Evolutionary conservation across 1,139 yeast species (phyloP).

Genomic region (Blastobotrys serpentis): DNA sequence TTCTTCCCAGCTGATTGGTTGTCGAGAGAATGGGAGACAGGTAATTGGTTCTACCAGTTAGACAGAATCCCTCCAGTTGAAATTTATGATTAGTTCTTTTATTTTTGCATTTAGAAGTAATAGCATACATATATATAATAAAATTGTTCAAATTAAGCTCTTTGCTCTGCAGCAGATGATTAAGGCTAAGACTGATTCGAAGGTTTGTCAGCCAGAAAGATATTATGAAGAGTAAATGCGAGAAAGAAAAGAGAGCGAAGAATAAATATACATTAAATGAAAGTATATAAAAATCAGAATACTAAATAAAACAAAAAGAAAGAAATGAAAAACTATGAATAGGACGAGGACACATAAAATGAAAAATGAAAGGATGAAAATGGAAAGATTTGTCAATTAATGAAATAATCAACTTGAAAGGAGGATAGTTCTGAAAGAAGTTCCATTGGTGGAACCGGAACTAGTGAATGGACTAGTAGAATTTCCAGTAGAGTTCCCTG

Average conservation of each 20-base stretch:
- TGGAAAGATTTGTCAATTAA: neutral
- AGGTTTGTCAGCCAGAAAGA: too few species aligned
- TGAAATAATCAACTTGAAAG: neutral
- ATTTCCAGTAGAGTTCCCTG: conserved; percentile 1
- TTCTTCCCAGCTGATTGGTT: conserved; percentile 92
- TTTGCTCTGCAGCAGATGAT: too few species aligned
- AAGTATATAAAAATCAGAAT: too few species aligned
- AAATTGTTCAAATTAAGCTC: too few species aligned
- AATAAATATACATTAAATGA: too few species aligned
- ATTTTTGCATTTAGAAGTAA: neutral
- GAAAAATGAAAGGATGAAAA: conserved; percentile 5
- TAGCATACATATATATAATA: too few species aligned
- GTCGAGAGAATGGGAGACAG: conserved; percentile 71
- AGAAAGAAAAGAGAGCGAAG: too few species aligned
- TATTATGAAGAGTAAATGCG: too few species aligned
- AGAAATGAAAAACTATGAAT: too few species aligned
- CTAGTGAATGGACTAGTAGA: neutral
- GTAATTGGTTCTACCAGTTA: conserved; percentile 92
- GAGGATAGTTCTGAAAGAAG: neutral
- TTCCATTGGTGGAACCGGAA: neutral
- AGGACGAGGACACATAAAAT: too few species aligned
- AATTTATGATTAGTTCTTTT: conserved; percentile 78
- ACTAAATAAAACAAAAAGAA: too few species aligned
- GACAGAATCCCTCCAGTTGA: conserved; percentile 95
- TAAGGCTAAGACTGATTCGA: too few species aligned